phyloP scores from a whole-genome alignment of 371 early-diverging fungal genomes.

The Funneliformis caledonium region DNA sequence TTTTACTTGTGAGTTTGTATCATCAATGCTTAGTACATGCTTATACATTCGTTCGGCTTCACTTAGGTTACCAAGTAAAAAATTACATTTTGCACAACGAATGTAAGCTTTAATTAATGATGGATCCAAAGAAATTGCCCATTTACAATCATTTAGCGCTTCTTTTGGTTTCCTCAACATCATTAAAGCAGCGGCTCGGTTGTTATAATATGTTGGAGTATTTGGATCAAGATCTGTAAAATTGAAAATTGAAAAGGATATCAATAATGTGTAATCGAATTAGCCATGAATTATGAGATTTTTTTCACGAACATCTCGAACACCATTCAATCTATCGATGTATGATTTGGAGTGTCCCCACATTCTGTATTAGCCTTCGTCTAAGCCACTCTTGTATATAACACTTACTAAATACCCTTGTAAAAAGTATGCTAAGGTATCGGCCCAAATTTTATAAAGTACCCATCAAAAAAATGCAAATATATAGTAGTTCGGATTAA shows the following conservation, averaged over 20 bases:
- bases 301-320: neutral
- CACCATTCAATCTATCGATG: no score
- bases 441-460: no score
- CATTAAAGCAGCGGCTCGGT: constrained; percentile 81
- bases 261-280: neutral
- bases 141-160: constrained; percentile 73
- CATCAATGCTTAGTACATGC: constrained; percentile 53
- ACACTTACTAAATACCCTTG: no score
- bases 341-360: no score
- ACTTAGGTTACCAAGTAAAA: constrained; percentile 66
- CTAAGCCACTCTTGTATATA: no score
- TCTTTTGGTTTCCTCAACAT: constrained; percentile 72
- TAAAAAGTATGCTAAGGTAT: no score
- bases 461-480: no score
- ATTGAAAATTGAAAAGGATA: neutral
- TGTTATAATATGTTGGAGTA: constrained; percentile 73
- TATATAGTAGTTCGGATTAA: no score
- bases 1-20: constrained; percentile 51
- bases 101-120: constrained; percentile 68
- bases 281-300: neutral
- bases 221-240: constrained; percentile 59
- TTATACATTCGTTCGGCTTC: constrained; percentile 57
- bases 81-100: constrained; percentile 75
- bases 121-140: constrained; percentile 66
- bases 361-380: no score